Evolutionary conservation across 1,139 yeast genomes (phyloP), one percentile per base, ranked within the genome.

Genomic region (Kluyveromyces sp.): DNA sequence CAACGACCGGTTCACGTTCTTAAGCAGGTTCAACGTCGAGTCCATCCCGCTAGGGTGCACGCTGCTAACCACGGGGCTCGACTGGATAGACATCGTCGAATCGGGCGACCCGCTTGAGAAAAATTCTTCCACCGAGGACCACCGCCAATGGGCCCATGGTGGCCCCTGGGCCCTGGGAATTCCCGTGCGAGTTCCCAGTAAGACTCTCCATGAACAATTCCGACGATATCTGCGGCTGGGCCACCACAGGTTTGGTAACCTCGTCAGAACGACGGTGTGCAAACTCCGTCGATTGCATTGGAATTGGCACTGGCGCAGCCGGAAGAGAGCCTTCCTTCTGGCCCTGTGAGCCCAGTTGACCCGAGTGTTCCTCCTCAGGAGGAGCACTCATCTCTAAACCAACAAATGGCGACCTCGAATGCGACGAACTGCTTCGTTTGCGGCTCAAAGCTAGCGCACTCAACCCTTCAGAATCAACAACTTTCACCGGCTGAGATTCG

Each of bases 191-290:
- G 47, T 59, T 59, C 4, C 66, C 55, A 10, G 68, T 63, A 49
- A 64, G 50, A 45, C 57, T 61, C 29, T 60, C 60, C 60, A 64
- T 56, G 34, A 64, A 59, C 42, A 57, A 53, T 41, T 63, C 65
- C 1, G 65, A 58, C n/a, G 63, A 53, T 27, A 60, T 45, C 32
- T 42, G 45, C n/a, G 49, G 42, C 21, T 37, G 36, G 8, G 44
- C 43, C 10, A 34, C 41, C 26, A 29, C 30, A 3, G 34, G 37
- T n/a, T 42, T 37, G 7, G 42, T 41, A n/a, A 34, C 45, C 15
- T 30, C 34, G 15, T 27, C 46, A 3, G 34, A 35, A 7, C 39
- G 43, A 7, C 28, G 33, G 8, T 34, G 39, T 3, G 45, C 25
- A 15, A 7, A 28, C 25, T 45, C 44, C 5, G 27, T 7, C 2